These are phyloP conservation scores for Rhizophora mangle DNA, from an alignment of 345 rosid genomes.

Conservation along the genomic window DNA sequence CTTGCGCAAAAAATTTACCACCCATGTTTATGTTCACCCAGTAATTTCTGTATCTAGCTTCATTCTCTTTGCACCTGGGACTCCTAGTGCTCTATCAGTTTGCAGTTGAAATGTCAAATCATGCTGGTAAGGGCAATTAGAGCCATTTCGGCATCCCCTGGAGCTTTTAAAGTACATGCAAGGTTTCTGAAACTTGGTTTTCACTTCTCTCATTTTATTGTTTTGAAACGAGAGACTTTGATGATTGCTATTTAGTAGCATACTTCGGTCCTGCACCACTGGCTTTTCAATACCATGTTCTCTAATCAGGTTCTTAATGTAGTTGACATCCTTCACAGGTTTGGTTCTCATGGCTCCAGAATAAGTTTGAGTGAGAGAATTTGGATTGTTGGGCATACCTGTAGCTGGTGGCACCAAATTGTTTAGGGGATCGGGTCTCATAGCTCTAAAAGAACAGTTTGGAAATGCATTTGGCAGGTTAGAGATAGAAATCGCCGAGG, in stretches of 20 bases:
- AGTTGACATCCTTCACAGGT: conserved; percentile 37
- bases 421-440: neutral
- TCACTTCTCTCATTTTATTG: conserved; percentile 23
- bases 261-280: conserved; percentile 18
- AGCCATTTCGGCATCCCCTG: conserved; percentile 52
- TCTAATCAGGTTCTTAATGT: conserved; percentile 61
- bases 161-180: conserved; percentile 43
- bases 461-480: neutral
- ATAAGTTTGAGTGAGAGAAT: neutral
- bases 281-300: conserved; percentile 52
- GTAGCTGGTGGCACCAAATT: conserved; percentile 11
- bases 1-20: too few relatives aligned
- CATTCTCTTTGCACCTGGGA: conserved; percentile 45
- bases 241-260: conserved; percentile 4
- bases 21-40: conserved; percentile 9
- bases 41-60: conserved; percentile 28
- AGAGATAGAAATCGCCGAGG: neutral
- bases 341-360: conserved; percentile 10
- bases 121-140: conserved; percentile 44
- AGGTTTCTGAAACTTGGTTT: conserved; percentile 34
- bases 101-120: conserved; percentile 25
- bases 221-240: conserved; percentile 13
- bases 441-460: too few relatives aligned
- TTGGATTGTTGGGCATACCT: conserved; percentile 13
- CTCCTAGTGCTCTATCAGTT: conserved; percentile 20